Conservation (phyloP, 2,329 filamentous ascomycete genomes). For the Nemania bipapillata region DNA sequence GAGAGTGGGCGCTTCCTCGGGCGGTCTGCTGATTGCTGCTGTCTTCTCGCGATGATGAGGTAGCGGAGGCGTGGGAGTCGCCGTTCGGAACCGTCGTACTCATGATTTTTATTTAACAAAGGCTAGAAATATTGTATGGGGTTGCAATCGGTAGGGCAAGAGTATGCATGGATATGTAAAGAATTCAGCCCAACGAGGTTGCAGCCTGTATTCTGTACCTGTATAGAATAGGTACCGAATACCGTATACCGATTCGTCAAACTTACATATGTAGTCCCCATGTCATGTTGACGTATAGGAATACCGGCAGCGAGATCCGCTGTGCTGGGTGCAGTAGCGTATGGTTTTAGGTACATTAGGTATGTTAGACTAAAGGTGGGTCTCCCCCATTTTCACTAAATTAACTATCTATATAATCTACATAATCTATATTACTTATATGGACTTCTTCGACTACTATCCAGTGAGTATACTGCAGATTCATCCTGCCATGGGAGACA, state of each 20-base stretch:
- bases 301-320: constrained; percentile 21
- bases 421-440: too few species aligned
- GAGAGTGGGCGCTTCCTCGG: constrained; percentile 33
- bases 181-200: constrained; percentile 26
- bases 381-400: not conserved
- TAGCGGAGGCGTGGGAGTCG: constrained; percentile 30
- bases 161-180: constrained; percentile 10
- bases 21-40: constrained; percentile 4
- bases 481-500: not conserved
- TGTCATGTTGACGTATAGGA: constrained; percentile 29
- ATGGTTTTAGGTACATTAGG: not conserved
- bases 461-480: too few species aligned
- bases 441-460: too few species aligned
- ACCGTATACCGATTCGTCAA: not conserved
- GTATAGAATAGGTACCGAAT: constrained; percentile 1
- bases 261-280: constrained; percentile 2
- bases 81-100: constrained; percentile 29
- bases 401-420: too few species aligned
- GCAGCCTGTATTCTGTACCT: not conserved
- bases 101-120: constrained; percentile 27
- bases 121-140: not conserved
- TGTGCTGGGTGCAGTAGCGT: constrained; percentile 15
- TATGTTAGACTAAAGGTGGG: not conserved
- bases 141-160: constrained; percentile 11
- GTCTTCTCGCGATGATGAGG: constrained; percentile 6